Conservation (phyloP, 2,329 filamentous ascomycete species). For the Davidsoniella neocaledoniae region DNA sequence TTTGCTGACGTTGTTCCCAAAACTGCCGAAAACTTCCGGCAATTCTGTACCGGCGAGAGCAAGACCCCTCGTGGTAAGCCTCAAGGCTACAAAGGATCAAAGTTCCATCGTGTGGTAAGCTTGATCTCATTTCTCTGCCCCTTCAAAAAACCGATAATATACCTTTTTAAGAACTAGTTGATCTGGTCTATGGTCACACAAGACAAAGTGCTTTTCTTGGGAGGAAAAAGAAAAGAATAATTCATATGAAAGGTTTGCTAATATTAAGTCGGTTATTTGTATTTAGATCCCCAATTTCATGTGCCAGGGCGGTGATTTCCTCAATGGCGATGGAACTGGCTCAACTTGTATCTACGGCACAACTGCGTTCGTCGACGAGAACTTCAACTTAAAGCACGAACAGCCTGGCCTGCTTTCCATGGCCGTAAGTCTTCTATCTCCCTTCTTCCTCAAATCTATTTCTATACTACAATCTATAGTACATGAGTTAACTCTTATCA, state of each 20-base stretch:
- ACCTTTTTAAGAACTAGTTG: not conserved
- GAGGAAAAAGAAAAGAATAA: too few relatives aligned
- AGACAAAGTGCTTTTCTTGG: not conserved
- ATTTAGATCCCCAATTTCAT: conserved; percentile 82
- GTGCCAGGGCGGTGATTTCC: conserved; percentile 92
- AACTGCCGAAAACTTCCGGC: conserved; percentile 92
- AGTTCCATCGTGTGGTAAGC: conserved; percentile 76
- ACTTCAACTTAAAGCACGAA: conserved; percentile 67
- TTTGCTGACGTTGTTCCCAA: conserved; percentile 71
- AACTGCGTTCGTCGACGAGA: conserved; percentile 76
- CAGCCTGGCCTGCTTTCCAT: conserved; percentile 71
- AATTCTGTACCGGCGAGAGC: conserved; percentile 88
- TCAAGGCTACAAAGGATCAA: conserved; percentile 86
- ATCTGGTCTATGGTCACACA: not conserved
- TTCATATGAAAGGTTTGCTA: too few relatives aligned
- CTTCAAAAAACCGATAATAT: not conserved
- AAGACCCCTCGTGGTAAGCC: conserved; percentile 62
- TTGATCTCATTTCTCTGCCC: conserved; percentile 4
- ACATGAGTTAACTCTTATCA: not conserved
- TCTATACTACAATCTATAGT: not conserved
- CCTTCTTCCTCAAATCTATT: not conserved
- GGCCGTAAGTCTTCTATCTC: conserved; percentile 47
- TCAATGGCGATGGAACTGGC: conserved; percentile 84
- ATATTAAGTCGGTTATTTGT: not conserved
- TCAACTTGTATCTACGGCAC: conserved; percentile 77